Conservation (phyloP, 805 yeast species). For the Grigorovia transvaalensis region DNA sequence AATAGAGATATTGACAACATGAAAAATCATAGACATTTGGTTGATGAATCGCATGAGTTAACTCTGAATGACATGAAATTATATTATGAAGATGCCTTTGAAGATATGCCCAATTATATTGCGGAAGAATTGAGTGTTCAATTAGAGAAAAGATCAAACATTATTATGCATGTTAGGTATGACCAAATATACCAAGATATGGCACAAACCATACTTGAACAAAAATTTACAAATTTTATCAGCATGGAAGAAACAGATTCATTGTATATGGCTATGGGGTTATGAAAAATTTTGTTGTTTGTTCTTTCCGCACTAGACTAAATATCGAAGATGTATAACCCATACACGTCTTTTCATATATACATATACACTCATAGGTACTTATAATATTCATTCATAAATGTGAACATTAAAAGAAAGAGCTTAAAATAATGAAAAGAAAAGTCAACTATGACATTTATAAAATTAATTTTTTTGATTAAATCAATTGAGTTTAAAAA, state of each 20-base stretch:
- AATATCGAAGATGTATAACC: no score
- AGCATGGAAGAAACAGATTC: conserved; percentile 76
- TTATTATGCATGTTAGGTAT: conserved; percentile 16
- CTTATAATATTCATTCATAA: background rate
- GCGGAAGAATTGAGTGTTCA: conserved; percentile 30
- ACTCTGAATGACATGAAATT: conserved; percentile 19
- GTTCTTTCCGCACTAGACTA: background rate
- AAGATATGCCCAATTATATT: conserved; percentile 34
- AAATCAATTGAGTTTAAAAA: background rate
- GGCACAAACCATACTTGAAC: conserved; percentile 59
- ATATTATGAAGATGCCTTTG: conserved; percentile 32
- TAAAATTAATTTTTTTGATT: background rate
- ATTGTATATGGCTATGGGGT: conserved; percentile 54
- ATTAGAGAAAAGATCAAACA: conserved; percentile 23
- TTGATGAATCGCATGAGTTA: conserved; percentile 30
- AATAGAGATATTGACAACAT: conserved; percentile 6
- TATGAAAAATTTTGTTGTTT: conserved; percentile 4
- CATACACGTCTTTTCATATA: background rate
- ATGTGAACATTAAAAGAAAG: background rate
- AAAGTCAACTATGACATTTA: conserved; percentile 4
- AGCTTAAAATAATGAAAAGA: background rate
- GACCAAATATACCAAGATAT: conserved; percentile 37
- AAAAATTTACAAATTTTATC: conserved; percentile 33
- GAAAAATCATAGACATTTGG: conserved; percentile 19
- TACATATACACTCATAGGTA: background rate